Evolutionary conservation across 257 asterid genomes (phyloP), one percentile per base, ranked within the genome.

Genomic region (Marsdenia floribunda): DNA sequence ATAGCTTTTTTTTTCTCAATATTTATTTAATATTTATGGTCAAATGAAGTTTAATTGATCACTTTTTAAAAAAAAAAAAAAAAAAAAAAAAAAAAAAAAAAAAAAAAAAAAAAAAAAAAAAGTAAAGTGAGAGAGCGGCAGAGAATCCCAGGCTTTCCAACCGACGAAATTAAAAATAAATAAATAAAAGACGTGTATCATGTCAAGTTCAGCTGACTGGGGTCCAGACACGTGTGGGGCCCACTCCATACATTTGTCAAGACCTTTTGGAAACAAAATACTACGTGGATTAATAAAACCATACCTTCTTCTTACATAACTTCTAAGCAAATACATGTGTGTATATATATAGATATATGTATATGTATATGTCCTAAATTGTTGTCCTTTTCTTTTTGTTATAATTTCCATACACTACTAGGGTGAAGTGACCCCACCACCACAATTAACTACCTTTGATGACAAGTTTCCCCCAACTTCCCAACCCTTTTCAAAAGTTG

Each of bases 161-260:
- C 68, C 33, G 71, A 65, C 12, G 44, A 73, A 73, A 8, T 26
- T 29, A 6, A 29, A 70, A 70, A 35, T 50, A 33, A 35, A 16
- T 33, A 8, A 50, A 5, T n/a, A 49, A 18, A 63, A 42, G 53
- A 26, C 44, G 54, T 21, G 55, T 75, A 11, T 49, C 16, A 70
- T 5, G 78, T 65, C 46, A 63, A 65, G 61, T 75, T 16, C 58
- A 37, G 72, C 64, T 75, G 78, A 75, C 73, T 49, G 42, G 74
- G 74, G 63, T 33, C 74, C 63, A 37, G 3, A 19, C 40, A n/a
- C 13, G 2, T 57, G 37, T 69, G 49, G 75, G 65, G n/a, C 52
- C 71, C 73, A 73, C 2, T 29, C 33, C 33, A 1, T 29, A 29
- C 33, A 29, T 29, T 29, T 29, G n/a, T 72, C 78, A 52, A 6